Evolutionary conservation across 257 asterid species (phyloP), one percentile per base, ranked within the genome.

Genomic region (Lavandula angustifolia): DNA sequence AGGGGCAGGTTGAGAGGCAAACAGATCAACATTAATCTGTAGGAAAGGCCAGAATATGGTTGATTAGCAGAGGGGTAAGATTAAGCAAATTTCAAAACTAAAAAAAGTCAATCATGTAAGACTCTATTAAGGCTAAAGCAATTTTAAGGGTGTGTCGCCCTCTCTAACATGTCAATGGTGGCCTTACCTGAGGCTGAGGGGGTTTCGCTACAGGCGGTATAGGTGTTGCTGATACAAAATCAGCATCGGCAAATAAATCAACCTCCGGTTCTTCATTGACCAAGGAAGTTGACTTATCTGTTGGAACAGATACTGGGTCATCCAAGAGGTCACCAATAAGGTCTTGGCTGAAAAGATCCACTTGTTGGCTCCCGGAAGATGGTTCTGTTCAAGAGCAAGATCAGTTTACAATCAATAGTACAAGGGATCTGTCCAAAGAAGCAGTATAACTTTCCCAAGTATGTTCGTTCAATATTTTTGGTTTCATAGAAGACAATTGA

Each of bases 161-260:
- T 43, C 44, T 35, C 58, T 66, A 38, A 67, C 58, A 38, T 66
- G 59, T 47, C 51, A 22, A 61, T 13, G 56, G 27, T 50, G 22
- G 63, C 67, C 73, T 32, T 69, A 88, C 98, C 92, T 80, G 84
- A 73, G 80, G 71, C 62, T 64, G 69, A 66, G 85, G 75, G 52
- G 70, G 56, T 57, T 70, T 80, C 71, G 54, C 75, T 27, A 60
- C 74, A 70, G 81, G 79, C 14, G 74, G 60, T 35, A 52, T 61
- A 41, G 89, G 66, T 32, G 85, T 50, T 67, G 98, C 96, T 55
- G 98, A 88, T 37, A 88, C 95, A 76, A 91, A 91, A 78, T 55
- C 72, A 51, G 95, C 91, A 83, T 85, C 92, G 11, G 96, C 95
- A 80, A 91, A 91, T 78, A 88, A 88, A 83, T 88, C 98, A 66